Conservation (phyloP, 140 eudicot genomes). For the Oenanthe javanica region DNA sequence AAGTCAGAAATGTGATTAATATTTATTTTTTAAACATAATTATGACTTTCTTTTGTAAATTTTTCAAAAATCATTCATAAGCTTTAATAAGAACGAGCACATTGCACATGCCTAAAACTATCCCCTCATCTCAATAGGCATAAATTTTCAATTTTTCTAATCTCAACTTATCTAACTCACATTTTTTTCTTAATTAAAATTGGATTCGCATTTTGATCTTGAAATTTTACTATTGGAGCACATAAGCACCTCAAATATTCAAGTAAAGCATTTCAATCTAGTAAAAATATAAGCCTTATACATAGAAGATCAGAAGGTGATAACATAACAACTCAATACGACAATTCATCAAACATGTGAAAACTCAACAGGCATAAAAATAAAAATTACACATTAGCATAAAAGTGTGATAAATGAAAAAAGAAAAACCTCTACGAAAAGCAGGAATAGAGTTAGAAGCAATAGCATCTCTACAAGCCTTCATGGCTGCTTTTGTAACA, state of each 20-base stretch:
- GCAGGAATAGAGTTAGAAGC: slow-evolving; percentile 96
- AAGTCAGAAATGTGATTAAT: too few species aligned
- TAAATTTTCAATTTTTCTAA: too few species aligned
- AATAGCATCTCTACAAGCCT: slow-evolving; percentile 93
- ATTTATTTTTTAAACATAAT: too few species aligned
- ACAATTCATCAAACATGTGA: background rate
- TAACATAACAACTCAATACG: background rate
- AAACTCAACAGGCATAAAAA: background rate
- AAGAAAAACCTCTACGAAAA: slow-evolving; percentile 66
- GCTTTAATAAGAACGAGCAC: too few species aligned
- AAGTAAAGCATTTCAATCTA: too few species aligned
- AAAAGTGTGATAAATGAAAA: background rate
- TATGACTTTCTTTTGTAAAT: too few species aligned
- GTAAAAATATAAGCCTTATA: background rate
- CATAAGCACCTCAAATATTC: background rate
- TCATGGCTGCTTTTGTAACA: slow-evolving; percentile 85
- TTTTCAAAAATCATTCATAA: too few species aligned
- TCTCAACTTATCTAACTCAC: background rate
- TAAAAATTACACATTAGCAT: background rate
- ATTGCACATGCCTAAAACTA: too few species aligned
- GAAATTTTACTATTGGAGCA: background rate
- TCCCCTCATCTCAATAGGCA: too few species aligned
- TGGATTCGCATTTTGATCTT: background rate
- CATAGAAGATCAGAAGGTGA: background rate
- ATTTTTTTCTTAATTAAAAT: too few species aligned